Percentiles rank a stretch among this genome's conserved stretches.
Conservation (phyloP, 2,329 filamentous ascomycete genomes). For the Sordariomycetes sp. region DNA sequence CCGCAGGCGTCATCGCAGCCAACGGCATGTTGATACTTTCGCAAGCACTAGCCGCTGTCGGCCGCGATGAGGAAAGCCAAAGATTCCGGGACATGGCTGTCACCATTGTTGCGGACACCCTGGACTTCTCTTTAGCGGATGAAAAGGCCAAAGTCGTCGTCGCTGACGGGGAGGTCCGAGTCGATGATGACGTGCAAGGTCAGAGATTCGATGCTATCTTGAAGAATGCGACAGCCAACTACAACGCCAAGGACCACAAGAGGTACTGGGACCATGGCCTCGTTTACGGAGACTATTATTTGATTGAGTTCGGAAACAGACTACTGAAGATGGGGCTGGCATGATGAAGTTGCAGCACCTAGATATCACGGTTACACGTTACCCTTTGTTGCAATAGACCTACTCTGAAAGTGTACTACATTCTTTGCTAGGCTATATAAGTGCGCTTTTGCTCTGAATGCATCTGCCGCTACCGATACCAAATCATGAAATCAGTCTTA, state of each 20-base stretch:
- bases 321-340: conserved; percentile 24
- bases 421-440: too few species aligned
- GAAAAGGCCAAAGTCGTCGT: background rate
- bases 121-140: conserved; percentile 15
- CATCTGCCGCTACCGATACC: too few species aligned
- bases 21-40: conserved; percentile 30
- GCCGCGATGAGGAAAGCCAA: conserved; percentile 7
- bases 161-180: background rate
- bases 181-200: conserved; percentile 2
- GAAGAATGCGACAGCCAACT: conserved; percentile 22
- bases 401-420: too few species aligned
- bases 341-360: too few species aligned
- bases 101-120: conserved; percentile 17
- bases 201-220: conserved; percentile 19
- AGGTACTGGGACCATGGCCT: conserved; percentile 26
- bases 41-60: conserved; percentile 16
- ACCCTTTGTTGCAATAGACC: too few species aligned
- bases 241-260: conserved; percentile 17
- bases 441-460: too few species aligned
- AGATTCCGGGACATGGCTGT: conserved; percentile 17
- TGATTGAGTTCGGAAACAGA: conserved; percentile 37
- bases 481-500: too few species aligned
- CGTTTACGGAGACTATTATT: conserved; percentile 40
- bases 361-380: too few species aligned
- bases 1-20: conserved; percentile 28